These are phyloP conservation scores for Agaricus subrufescens DNA, from an alignment of 768 basidiomycete species.

Conservation along the genomic window DNA sequence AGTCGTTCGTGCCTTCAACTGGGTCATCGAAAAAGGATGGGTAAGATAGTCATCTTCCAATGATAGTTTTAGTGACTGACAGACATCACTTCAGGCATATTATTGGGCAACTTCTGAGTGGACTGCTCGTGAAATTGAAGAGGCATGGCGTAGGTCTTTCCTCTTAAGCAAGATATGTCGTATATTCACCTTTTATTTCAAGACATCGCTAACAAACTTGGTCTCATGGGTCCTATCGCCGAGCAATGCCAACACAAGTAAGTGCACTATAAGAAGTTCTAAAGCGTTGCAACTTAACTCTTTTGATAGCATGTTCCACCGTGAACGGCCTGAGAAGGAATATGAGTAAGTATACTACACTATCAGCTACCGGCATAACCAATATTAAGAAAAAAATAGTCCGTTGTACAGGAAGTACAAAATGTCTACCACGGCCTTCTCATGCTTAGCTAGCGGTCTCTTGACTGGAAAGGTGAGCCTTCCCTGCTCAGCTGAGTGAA, in stretches of 20 bases:
- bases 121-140: conserved; percentile 65
- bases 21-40: conserved; percentile 70
- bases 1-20: conserved; percentile 77
- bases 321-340: conserved; percentile 80
- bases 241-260: conserved; percentile 71
- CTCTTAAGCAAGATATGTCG: not conserved
- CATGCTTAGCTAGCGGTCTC: conserved; percentile 67
- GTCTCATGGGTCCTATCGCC: conserved; percentile 63
- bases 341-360: conserved; percentile 41
- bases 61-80: conserved; percentile 1
- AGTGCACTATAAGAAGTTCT: no score
- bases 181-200: not conserved
- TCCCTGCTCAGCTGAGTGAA: not conserved
- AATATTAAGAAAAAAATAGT: conserved; percentile 22
- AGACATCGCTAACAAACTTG: conserved; percentile 67
- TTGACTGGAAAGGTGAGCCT: conserved; percentile 67
- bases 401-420: conserved; percentile 65
- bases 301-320: conserved; percentile 60
- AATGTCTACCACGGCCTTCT: conserved; percentile 69
- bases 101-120: conserved; percentile 82
- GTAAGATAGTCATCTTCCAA: conserved; percentile 20
- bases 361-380: not conserved
- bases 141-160: conserved; percentile 47
- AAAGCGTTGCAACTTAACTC: no score
- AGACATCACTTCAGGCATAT: conserved; percentile 35